Base-by-base conservation (phyloP, 2,329 filamentous ascomycete genomes). In the Xylaria sp. region DNA sequence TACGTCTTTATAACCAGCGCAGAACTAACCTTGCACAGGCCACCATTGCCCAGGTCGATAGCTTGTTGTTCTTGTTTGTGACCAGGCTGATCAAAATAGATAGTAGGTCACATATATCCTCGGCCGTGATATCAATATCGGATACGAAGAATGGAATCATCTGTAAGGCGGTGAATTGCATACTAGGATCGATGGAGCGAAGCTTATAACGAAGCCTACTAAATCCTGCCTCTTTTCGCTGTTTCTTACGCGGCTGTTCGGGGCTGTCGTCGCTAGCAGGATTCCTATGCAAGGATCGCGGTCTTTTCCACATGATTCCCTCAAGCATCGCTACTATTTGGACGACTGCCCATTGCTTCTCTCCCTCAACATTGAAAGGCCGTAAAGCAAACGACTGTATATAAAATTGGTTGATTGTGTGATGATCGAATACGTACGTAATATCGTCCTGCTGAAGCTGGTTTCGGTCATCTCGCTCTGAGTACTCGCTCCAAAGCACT, bases 41-140 rank as follows among this genome's bases (percentile, higher is more conserved):
- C 60, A 97, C 79, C 83, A 97, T 89, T 20, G 93, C 91, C 96
- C 96, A 99, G 0, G 90, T 93, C 8, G 90, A 87, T 46, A 90
- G 82, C 9, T 80, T 79, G 15, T 82, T 80, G 72, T 91, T 89
- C 74, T 97, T 94, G 75, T 96, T 91, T 10, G 87, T 84, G 50
- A 91, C 87, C 61, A 86, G 84, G 12, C 81, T 78, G 18, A 84
- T 80, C 18, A 97, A 80, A 50, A 86, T 85, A 9, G 85, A 83
- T 2, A 96, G 76, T 4, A 91, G 77, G 0, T 84, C 82, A 5
- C 80, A 78, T 30, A 91, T 80, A 12, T 88, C 86, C 36, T 89
- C 85, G 36, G 80, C 72, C 3, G 83, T 78, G 0, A 87, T 76
- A 28, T 82, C 79, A 58, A 79, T 78, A 36, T 81, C 78, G 4